Conservation (phyloP, 2,329 filamentous ascomycete genomes). For the Colletotrichum echinochloae region DNA sequence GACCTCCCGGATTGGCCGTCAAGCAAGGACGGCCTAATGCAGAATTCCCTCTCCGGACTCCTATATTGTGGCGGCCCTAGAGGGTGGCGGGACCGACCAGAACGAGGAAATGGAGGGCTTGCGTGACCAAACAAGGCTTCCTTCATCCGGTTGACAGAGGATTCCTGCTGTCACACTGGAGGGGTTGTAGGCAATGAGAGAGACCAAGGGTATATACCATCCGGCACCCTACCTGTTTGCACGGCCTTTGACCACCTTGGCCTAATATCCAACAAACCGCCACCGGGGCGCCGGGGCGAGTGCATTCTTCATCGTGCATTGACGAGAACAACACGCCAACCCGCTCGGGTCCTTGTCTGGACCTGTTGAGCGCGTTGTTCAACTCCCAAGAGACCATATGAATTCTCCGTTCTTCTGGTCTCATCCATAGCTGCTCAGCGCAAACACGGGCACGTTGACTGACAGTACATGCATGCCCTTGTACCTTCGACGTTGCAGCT, state of each 20-base stretch:
- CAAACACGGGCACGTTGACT: neutral
- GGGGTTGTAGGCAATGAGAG: neutral
- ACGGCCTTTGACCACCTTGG: neutral
- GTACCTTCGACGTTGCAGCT: neutral
- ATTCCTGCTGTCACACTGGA: no score
- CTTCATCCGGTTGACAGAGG: neutral
- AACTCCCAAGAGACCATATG: neutral
- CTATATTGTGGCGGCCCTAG: neutral
- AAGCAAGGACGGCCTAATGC: no score
- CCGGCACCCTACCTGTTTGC: neutral
- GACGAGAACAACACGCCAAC: neutral
- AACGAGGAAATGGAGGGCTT: no score
- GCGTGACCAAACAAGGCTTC: neutral
- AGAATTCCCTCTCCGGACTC: neutral
- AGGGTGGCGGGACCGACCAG: neutral
- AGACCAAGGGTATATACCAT: neutral
- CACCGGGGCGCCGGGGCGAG: neutral
- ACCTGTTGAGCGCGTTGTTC: neutral
- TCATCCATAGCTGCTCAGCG: neutral
- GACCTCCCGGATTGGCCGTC: neutral
- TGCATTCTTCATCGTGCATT: neutral
- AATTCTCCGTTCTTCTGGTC: neutral
- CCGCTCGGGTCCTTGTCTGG: neutral
- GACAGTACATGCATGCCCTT: neutral
- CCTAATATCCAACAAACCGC: neutral